Conservation (phyloP, 306 rosid genomes). For the Fragaria vesca region DNA sequence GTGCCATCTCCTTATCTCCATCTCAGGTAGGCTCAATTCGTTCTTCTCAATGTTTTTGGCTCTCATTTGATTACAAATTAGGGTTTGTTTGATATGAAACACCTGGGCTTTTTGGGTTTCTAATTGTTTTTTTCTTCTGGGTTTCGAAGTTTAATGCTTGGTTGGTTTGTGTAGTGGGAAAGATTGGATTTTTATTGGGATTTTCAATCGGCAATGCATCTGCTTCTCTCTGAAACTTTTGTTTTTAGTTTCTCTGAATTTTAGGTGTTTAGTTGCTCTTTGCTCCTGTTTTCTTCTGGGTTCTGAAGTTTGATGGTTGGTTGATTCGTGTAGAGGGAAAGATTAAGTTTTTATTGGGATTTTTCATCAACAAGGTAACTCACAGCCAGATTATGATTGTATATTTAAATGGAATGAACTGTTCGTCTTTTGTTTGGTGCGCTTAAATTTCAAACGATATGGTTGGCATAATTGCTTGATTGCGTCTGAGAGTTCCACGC, state of each 20-base stretch:
- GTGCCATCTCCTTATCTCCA: not conserved
- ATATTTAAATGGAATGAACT: not conserved
- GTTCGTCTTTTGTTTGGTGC: not conserved
- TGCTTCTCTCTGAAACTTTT: not conserved
- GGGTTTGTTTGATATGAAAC: not conserved
- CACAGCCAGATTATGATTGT: not conserved
- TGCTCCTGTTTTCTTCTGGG: not conserved
- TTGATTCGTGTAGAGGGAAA: not conserved
- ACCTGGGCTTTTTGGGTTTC: not conserved
- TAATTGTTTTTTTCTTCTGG: no score
- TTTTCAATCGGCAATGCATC: not conserved
- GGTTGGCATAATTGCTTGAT: constrained; percentile 31
- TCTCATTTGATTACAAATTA: not conserved
- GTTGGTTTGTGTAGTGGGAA: not conserved
- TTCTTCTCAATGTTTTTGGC: not conserved
- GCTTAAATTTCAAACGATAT: not conserved
- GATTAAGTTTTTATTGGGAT: constrained; percentile 19
- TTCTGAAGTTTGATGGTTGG: not conserved
- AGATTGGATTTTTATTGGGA: constrained; percentile 17
- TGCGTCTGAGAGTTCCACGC: constrained; percentile 34
- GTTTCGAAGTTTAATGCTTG: not conserved
- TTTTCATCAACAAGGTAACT: not conserved
- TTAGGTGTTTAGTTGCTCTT: not conserved
- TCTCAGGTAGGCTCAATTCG: not conserved
- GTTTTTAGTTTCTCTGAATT: not conserved